Evolutionary conservation across 2,329 filamentous ascomycete species (phyloP).

Genomic region (Didymella glomerata): DNA sequence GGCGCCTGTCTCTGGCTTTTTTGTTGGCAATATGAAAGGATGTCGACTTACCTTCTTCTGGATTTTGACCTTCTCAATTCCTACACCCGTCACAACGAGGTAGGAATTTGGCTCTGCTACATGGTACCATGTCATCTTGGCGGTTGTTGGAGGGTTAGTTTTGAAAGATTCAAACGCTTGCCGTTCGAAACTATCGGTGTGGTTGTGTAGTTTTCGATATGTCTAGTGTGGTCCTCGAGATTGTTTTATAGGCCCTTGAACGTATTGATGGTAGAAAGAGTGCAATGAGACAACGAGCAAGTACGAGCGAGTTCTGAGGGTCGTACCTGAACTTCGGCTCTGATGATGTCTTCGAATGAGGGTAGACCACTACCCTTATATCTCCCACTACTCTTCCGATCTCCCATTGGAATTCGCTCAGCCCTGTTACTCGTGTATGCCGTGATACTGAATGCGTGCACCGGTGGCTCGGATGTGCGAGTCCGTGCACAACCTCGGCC

Average conservation of each 20-base stretch:
- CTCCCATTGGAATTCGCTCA: not conserved
- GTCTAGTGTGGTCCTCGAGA: not conserved
- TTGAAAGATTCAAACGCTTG: not conserved
- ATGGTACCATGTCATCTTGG: constrained; percentile 64
- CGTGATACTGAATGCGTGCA: constrained; percentile 17
- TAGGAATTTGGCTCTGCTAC: constrained; percentile 82
- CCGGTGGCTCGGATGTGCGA: constrained; percentile 17
- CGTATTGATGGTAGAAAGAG: not conserved
- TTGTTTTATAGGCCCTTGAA: not conserved
- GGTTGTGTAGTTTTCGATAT: not conserved
- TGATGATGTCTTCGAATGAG: not conserved
- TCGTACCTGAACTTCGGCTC: not conserved
- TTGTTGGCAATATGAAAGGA: too few relatives aligned
- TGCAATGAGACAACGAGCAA: constrained; percentile 1
- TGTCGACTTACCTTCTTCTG: constrained; percentile 70
- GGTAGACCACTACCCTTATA: constrained; percentile 10
- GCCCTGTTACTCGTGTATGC: constrained; percentile 7
- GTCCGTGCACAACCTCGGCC: constrained; percentile 5
- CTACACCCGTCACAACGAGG: constrained; percentile 84
- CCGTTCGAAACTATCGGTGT: not conserved
- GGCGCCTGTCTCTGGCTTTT: too few relatives aligned
- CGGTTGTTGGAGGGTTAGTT: not conserved
- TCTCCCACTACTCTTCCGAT: not conserved
- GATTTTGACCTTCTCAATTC: constrained; percentile 77
- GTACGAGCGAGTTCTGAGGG: not conserved